These are phyloP conservation scores for Ziziphus jujuba DNA, from an alignment of 306 rosid species.

Conservation along the genomic window DNA sequence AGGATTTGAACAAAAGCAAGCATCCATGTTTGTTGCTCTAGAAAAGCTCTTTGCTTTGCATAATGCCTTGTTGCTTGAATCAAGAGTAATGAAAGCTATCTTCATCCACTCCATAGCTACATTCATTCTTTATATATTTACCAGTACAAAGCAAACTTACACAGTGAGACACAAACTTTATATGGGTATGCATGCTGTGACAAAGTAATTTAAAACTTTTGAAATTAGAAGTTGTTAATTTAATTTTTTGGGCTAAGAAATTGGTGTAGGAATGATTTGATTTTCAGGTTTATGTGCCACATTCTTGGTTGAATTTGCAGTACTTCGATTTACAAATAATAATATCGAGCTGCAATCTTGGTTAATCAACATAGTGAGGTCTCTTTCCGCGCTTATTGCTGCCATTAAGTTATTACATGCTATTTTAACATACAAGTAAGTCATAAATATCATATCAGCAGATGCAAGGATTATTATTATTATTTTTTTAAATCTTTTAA, in stretches of 20 bases:
- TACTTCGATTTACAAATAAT: background rate
- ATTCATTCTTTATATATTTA: conserved; percentile 61
- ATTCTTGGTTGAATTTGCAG: conserved; percentile 10
- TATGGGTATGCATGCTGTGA: conserved; percentile 36
- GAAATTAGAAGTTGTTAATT: background rate
- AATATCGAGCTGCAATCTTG: conserved; percentile 16
- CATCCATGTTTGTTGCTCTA: conserved; percentile 60
- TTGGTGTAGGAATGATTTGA: background rate
- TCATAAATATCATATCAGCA: background rate
- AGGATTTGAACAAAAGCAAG: conserved; percentile 72
- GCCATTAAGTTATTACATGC: conserved; percentile 10
- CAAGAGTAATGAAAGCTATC: conserved; percentile 61
- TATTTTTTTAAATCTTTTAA: too few relatives aligned
- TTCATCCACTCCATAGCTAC: conserved; percentile 49
- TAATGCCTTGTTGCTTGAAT: conserved; percentile 69
- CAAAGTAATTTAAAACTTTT: background rate
- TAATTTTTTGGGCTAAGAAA: too few relatives aligned
- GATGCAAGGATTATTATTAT: too few relatives aligned
- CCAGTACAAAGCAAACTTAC: conserved; percentile 75
- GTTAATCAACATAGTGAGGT: conserved; percentile 10
- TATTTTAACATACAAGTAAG: conserved; percentile 15
- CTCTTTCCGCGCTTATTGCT: conserved; percentile 5
- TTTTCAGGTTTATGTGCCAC: conserved; percentile 15
- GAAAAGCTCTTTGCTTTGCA: conserved; percentile 67
- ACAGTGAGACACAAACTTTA: conserved; percentile 56